Evolutionary conservation across 2,329 filamentous ascomycete species (phyloP).

Genomic region (Xylariales sp.): DNA sequence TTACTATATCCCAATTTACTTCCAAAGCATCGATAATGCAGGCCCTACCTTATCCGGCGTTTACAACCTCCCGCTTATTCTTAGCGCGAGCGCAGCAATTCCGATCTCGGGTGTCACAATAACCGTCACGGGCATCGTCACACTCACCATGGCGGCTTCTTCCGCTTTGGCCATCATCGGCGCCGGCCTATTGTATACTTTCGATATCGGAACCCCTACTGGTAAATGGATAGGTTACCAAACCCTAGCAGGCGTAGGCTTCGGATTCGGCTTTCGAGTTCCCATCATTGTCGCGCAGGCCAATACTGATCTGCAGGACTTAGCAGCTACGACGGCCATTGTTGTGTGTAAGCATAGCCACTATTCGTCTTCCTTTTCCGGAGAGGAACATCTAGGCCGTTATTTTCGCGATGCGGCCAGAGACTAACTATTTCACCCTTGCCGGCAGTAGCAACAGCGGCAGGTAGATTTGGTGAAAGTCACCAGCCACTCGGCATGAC

Average conservation of each 20-base stretch:
- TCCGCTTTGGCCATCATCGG: conserved; percentile 49
- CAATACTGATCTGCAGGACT: background rate
- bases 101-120: conserved; percentile 51
- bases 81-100: conserved; percentile 34
- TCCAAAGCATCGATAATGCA: conserved; percentile 48
- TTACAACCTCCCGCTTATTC: conserved; percentile 52
- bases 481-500: conserved; percentile 53
- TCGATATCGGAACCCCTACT: conserved; percentile 44
- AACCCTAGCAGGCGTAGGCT: conserved; percentile 37
- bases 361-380: too few relatives aligned
- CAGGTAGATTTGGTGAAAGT: conserved; percentile 45
- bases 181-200: conserved; percentile 48
- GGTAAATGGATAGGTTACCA: conserved; percentile 56
- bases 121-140: conserved; percentile 43
- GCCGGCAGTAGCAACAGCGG: background rate
- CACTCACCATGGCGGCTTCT: conserved; percentile 52
- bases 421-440: background rate
- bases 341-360: conserved; percentile 35
- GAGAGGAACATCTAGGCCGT: too few relatives aligned
- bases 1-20: conserved; percentile 4
- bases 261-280: conserved; percentile 14
- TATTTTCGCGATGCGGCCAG: too few relatives aligned
- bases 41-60: conserved; percentile 50
- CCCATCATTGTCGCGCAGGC: conserved; percentile 2
- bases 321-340: conserved; percentile 3